Base-by-base conservation (phyloP, 352 stramenopile species). In the Pseudoperonospora humuli region DNA sequence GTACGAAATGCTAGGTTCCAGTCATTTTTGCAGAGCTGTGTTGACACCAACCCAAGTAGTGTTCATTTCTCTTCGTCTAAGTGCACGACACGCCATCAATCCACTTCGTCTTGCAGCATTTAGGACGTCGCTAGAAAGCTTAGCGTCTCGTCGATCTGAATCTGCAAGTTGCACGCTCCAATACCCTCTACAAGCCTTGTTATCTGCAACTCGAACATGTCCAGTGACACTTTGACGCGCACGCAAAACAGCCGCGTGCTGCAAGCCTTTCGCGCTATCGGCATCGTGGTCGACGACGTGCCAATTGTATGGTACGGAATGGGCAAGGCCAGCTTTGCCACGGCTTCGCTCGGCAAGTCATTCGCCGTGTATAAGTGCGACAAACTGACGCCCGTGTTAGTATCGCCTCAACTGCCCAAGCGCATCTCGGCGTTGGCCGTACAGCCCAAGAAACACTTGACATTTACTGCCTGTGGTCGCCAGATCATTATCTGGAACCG, bases 361-460 rank as follows among this genome's bases (percentile, higher is more conserved):
- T 96, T 97, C 53, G 86, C 88, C 50, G 86, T 96, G 13, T 95
- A 93, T 77, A 84, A 94, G 47, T 83, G 75, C 33, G 84, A 93
- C 57, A 93, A 90, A 56, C 70, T 95, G 35, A 86, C 79, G 36
- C 76, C 86, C 20, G 76, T 88, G 47, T 50, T 92, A 3, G 80
- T 93, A 36, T 93, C 84, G 50, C 64, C 73, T 25, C 79, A 89
- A 40, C 33, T 89, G 51, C 70, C 74, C 26, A 87, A 88, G 57
- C 79, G 80, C 49, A 89, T 93, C 45, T 44, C 62, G 7, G 75
- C 77, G 35, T 50, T 92, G 5, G 73, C 60, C 7, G 72, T 83
- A 23, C 47, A 80, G 19, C 35, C 77, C 32, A 75, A 81, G 57
- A 75, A 76, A 44, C 80, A 88, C 26, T 61, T 87, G 35, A 91